Evolutionary conservation across 176 grass and related monocot genomes (phyloP), one percentile per base, ranked within the genome.

Genomic region (Pharus latifolius): DNA sequence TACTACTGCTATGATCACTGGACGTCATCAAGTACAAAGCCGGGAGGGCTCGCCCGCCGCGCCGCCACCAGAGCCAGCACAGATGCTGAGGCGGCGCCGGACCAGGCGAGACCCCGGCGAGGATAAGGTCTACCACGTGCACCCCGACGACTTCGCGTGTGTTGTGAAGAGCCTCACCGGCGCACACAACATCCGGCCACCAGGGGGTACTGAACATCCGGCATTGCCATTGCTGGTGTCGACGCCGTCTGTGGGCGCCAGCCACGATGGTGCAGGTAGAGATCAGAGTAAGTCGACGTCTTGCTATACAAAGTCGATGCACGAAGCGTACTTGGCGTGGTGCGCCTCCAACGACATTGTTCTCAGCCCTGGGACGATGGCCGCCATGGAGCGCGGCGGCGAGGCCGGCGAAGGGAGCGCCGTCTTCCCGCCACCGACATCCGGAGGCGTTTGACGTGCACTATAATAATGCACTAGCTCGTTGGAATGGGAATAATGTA

Each of bases 331-430:
- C 62, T 4, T 82, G 22, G 79, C 72, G 3, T 81, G 79, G 70
- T 81, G 79, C 61, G 31, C 61, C 60, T 67, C 79, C 79, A 81
- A 81, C 42, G 58, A 47, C 60, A 42, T 81, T 31, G 1, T 59
- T 46, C 79, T 81, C 23, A 81, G 79, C 42, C 79, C 79, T 52
- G 70, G 60, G 61, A 81, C 70, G 40, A 81, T 81, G 79, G 79
- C 79, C 0, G 79, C 73, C 26, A 58, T 81, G n/a, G 78, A 80
- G 12, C 30, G 27, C 48, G 58, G 15, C 17, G 24, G n/a, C n/a
- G n/a, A n/a, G n/a, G n/a, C n/a, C n/a, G n/a, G n/a, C n/a, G n/a
- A n/a, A n/a, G n/a, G n/a, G n/a, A n/a, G n/a, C n/a, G n/a, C n/a
- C n/a, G n/a, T n/a, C n/a, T n/a, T n/a, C n/a, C n/a, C n/a, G n/a